A percentile compares a stretch with the other conserved stretches of the same genome.
Evolutionary conservation across 2,329 filamentous ascomycete species (phyloP).

Genomic region (Phialophora chinensis): DNA sequence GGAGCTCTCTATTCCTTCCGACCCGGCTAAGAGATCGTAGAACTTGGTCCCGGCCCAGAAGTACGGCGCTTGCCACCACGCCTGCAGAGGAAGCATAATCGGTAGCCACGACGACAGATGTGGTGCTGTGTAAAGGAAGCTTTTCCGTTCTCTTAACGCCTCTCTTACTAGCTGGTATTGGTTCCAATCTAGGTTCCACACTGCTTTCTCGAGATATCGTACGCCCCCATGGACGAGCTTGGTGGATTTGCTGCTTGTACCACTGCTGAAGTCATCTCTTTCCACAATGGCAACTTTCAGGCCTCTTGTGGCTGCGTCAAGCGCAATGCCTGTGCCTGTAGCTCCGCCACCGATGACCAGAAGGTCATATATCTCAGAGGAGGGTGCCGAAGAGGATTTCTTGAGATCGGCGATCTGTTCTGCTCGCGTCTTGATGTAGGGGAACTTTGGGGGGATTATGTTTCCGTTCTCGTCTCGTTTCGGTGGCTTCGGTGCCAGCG

Average conservation of each 20-base stretch:
- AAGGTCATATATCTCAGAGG: constrained; percentile 70
- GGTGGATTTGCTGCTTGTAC: constrained; percentile 84
- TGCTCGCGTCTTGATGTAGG: constrained; percentile 56
- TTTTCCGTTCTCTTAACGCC: constrained; percentile 79
- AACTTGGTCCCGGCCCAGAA: constrained; percentile 75
- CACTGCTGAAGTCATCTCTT: constrained; percentile 79
- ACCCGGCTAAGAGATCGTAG: constrained; percentile 84
- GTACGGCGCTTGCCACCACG: constrained; percentile 84
- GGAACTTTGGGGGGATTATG: constrained; percentile 61
- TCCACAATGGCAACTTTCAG: constrained; percentile 83
- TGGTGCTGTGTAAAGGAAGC: constrained; percentile 80
- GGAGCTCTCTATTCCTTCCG: constrained; percentile 85
- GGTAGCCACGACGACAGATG: constrained; percentile 81
- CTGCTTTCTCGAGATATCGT: constrained; percentile 82
- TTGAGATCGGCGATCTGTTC: constrained; percentile 61
- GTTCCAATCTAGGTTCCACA: constrained; percentile 82
- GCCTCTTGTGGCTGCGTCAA: constrained; percentile 79
- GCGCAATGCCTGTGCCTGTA: constrained; percentile 79
- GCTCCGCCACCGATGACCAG: constrained; percentile 80
- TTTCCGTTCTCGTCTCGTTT: constrained; percentile 59
- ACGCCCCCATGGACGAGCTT: constrained; percentile 86
- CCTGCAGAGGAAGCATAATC: constrained; percentile 80
- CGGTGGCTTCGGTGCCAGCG: constrained; percentile 61
- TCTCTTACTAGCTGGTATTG: constrained; percentile 80
- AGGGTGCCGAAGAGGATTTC: constrained; percentile 62